Conservation (phyloP, 1,139 yeast species). For the Geotrichum europaeum region DNA sequence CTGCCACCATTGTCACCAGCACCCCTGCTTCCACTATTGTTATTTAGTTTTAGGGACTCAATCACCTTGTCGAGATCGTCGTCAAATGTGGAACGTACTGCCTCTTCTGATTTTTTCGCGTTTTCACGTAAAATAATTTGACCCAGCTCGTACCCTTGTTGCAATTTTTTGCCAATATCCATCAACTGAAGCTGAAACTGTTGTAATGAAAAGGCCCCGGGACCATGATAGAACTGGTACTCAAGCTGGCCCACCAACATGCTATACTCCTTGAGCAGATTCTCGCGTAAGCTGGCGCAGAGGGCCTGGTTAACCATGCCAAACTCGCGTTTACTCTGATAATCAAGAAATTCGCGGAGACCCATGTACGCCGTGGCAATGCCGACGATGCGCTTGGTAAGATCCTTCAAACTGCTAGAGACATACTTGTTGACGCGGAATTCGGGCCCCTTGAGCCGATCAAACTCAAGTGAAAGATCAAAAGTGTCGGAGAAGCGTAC, state of each 20-base stretch:
- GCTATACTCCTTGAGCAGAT: conserved; percentile 46
- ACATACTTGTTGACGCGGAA: conserved; percentile 65
- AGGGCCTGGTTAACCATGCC: conserved; percentile 75
- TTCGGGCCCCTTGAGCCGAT: conserved; percentile 61
- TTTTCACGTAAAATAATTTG: conserved; percentile 41
- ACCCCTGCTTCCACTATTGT: conserved; percentile 22
- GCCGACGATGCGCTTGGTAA: conserved; percentile 56
- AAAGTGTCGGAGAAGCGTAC: conserved; percentile 62
- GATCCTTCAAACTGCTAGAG: conserved; percentile 67
- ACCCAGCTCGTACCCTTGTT: conserved; percentile 55
- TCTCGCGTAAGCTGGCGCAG: conserved; percentile 50
- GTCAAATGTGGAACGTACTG: conserved; percentile 17
- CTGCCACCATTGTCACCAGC: conserved; percentile 19
- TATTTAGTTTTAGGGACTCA: conserved; percentile 27
- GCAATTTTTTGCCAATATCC: conserved; percentile 39
- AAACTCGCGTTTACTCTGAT: conserved; percentile 48
- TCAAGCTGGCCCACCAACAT: conserved; percentile 49
- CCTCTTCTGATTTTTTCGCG: conserved; percentile 26
- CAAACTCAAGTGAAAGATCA: conserved; percentile 39
- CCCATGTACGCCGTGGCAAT: conserved; percentile 60
- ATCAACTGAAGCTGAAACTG: conserved; percentile 42
- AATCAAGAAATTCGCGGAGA: conserved; percentile 49
- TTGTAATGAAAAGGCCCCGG: conserved; percentile 42
- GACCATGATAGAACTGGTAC: conserved; percentile 43
- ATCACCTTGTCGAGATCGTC: conserved; percentile 31